These are phyloP conservation scores for Prosopis cineraria DNA, from an alignment of 306 rosid species.

Conservation along the genomic window DNA sequence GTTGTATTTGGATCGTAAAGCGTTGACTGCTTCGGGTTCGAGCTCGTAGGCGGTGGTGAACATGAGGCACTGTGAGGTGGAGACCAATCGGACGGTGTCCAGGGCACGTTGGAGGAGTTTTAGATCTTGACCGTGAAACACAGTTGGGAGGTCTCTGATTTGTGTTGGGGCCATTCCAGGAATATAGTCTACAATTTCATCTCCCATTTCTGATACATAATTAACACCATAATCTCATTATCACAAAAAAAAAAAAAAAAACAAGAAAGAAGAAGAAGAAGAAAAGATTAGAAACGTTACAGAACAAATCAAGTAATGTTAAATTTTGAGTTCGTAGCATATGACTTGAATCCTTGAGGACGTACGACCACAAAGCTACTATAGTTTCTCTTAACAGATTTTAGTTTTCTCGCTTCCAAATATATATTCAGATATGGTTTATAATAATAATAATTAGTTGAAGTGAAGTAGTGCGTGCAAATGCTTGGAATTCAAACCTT, in stretches of 20 bases:
- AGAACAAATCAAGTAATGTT: neutral
- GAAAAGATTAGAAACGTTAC: too few relatives aligned
- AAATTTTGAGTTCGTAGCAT: too few relatives aligned
- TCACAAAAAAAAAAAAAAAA: too few relatives aligned
- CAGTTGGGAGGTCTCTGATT: slow-evolving; percentile 33
- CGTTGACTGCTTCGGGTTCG: slow-evolving; percentile 33
- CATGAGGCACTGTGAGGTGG: slow-evolving; percentile 38
- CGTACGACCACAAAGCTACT: too few relatives aligned
- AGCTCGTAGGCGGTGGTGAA: slow-evolving; percentile 41
- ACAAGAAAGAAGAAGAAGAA: too few relatives aligned
- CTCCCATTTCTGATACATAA: slow-evolving; percentile 24
- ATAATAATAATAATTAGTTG: neutral
- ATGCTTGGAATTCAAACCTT: too few relatives aligned
- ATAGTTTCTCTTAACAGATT: too few relatives aligned
- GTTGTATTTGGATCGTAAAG: slow-evolving; percentile 28
- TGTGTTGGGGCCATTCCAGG: slow-evolving; percentile 31
- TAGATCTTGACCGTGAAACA: slow-evolving; percentile 9
- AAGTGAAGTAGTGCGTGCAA: too few relatives aligned
- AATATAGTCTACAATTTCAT: slow-evolving; percentile 32
- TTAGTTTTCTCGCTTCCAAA: too few relatives aligned
- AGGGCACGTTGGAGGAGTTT: neutral
- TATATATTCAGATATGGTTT: too few relatives aligned
- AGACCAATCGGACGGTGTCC: slow-evolving; percentile 19
- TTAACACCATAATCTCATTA: neutral
- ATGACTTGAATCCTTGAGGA: too few relatives aligned